phyloP scores from a whole-genome alignment of 768 basidiomycete species.

The Tricholoma furcatifolium region DNA sequence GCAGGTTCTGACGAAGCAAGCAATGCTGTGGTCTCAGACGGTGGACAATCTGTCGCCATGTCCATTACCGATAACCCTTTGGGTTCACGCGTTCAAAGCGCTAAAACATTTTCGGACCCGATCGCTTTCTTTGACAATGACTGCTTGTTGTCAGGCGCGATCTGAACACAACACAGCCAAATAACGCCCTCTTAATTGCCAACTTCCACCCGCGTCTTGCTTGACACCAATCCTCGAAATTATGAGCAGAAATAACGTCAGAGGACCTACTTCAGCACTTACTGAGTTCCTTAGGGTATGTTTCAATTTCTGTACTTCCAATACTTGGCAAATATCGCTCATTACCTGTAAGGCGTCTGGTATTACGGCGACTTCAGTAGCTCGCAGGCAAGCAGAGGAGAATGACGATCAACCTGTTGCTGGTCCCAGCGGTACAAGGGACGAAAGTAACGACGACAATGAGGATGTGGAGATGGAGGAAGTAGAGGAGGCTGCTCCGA shows the following conservation, averaged over 20 bases:
- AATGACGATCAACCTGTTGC: slow-evolving; percentile 38
- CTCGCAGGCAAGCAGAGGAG: slow-evolving; percentile 29
- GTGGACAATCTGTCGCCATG: background rate
- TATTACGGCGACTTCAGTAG: slow-evolving; percentile 47
- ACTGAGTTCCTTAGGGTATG: slow-evolving; percentile 77
- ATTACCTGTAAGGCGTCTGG: slow-evolving; percentile 37
- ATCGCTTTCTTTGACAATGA: too few species aligned
- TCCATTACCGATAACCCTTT: too few species aligned
- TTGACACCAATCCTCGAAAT: background rate
- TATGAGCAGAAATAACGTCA: slow-evolving; percentile 52
- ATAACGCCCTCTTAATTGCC: slow-evolving; percentile 18
- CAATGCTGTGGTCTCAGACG: slow-evolving; percentile 33
- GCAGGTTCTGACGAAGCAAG: slow-evolving; percentile 26
- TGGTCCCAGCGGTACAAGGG: slow-evolving; percentile 37
- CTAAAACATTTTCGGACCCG: too few species aligned
- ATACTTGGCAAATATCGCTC: slow-evolving; percentile 1
- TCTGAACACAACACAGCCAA: slow-evolving; percentile 3
- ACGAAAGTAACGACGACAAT: slow-evolving; percentile 8
- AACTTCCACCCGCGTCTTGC: background rate
- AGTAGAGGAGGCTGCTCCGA: slow-evolving; percentile 12
- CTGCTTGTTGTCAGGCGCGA: background rate
- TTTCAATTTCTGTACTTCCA: slow-evolving; percentile 6
- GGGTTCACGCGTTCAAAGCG: too few species aligned
- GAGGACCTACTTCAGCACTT: slow-evolving; percentile 80
- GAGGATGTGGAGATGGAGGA: slow-evolving; percentile 13